Percentiles rank a stretch among this genome's conserved stretches.
phyloP scores from a whole-genome alignment of 1,284 basidiomycete genomes.

The Pholiota adiposa region DNA sequence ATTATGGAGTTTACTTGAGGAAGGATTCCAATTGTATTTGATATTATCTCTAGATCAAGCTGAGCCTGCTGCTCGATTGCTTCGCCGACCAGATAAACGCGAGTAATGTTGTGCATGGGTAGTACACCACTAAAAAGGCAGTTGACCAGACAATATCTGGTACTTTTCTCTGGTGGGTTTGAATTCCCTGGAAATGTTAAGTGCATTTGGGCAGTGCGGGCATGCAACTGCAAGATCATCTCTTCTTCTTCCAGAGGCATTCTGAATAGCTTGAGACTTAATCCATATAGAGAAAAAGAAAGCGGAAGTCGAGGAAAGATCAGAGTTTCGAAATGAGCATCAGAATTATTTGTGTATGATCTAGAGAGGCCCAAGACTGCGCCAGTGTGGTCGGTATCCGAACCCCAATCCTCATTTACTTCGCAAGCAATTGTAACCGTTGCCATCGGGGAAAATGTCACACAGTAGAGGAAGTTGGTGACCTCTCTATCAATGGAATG shows the following conservation, averaged over 20 bases:
- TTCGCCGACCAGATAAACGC: not conserved
- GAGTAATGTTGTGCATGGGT: not conserved
- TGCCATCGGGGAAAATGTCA: conserved; percentile 5
- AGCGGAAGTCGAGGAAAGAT: not conserved
- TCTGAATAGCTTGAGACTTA: not conserved
- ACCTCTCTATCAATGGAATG: not conserved
- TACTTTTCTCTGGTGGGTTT: not conserved
- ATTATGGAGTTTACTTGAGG: not conserved
- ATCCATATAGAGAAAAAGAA: not conserved
- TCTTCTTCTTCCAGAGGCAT: not conserved
- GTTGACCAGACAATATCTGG: not conserved
- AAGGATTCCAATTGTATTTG: not conserved
- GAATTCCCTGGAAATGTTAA: not conserved
- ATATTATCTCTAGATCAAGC: not conserved
- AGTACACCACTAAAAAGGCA: not conserved
- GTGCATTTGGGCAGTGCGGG: not conserved
- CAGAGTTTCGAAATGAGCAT: not conserved
- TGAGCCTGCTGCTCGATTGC: not conserved
- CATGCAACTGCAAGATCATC: not conserved
- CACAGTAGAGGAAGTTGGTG: not conserved
- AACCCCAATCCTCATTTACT: too few relatives aligned
- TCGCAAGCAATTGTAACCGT: not conserved
- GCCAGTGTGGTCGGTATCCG: not conserved
- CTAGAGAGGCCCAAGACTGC: not conserved
- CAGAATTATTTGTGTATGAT: not conserved